Base-by-base conservation (phyloP, 768 basidiomycete genomes). In the Boletus rubroflammeus region DNA sequence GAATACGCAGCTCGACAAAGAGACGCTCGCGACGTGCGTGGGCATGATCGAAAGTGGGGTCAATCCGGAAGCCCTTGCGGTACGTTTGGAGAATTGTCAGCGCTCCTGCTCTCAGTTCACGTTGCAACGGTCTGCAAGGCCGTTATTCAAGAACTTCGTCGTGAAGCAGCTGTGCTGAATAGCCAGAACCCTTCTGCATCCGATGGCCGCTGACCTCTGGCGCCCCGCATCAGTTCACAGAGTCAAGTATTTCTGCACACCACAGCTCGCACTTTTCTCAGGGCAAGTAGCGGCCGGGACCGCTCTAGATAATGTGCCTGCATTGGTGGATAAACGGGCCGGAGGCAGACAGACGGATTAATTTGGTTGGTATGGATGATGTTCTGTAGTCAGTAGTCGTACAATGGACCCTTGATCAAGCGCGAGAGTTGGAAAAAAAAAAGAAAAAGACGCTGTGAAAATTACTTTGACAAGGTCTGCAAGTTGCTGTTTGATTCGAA, bases 21-120 rank as follows among this genome's bases (percentile, higher is more conserved):
- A 93, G 66, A 91, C 90, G 3, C 81, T 96, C n/a, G 91, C 88
- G 34, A 93, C 89, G 25, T 96, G 93, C 68, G 84, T 96, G 23
- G 81, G 85, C 38, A 86, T 96, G 87, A 93, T 96, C 62, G 93
- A 96, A 73, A 86, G 83, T 56, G 93, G 93, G 17, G 90, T 89
- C 44, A 96, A 95, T 69, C 91, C 93, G 11, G 92, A 95, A 64
- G 93, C 92, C 0, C 77, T 96, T 43, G 93, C 93, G 62, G 93
- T 95, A 67, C 51, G 85, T 73, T 15, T 70, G 62, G 34, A 50
- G 7, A 17, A 51, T 14, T 36, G 26, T 35, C 45, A 14, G n/a
- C 14, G 42, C 17, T 7, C 13, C 35, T 36, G n/a, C 17, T 32
- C 42, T 47, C 44, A 25, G 47, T n/a, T 62, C 48, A 53, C 28